phyloP scores from a whole-genome alignment of 495 filamentous ascomycete genomes.

The Aspergillus funiculosus region DNA sequence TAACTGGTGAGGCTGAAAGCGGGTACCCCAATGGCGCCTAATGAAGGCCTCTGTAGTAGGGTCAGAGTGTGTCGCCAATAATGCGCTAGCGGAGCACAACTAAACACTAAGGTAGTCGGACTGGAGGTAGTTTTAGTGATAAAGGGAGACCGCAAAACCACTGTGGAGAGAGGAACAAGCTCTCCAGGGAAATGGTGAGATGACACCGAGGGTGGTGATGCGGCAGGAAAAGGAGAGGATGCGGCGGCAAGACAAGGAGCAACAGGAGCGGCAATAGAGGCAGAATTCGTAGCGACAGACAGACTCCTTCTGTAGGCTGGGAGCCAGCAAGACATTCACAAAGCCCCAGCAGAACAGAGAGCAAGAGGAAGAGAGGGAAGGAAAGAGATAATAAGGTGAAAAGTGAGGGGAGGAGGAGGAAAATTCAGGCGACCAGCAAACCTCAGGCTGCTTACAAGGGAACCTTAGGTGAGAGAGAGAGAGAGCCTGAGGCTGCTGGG shows the following conservation, averaged over 20 bases:
- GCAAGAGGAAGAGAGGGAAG: conserved; percentile 10
- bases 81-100: conserved; percentile 8
- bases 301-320: conserved; percentile 29
- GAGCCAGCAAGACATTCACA: conserved; percentile 32
- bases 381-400: conserved; percentile 11
- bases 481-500: neutral
- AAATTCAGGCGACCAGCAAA: conserved; percentile 9
- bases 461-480: neutral
- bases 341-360: conserved; percentile 11
- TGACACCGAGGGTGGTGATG: conserved; percentile 9
- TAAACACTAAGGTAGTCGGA: neutral
- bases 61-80: conserved; percentile 8
- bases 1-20: conserved; percentile 2
- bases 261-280: conserved; percentile 7
- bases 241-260: conserved; percentile 1
- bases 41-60: conserved; percentile 9
- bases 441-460: no score
- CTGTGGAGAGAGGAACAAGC: neutral
- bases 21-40: neutral
- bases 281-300: conserved; percentile 19
- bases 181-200: neutral
- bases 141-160: neutral
- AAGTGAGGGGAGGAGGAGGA: conserved; percentile 3
- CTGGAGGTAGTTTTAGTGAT: neutral
- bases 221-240: conserved; percentile 11